phyloP scores from a whole-genome alignment of 1,139 yeast genomes.

The Yamadazyma sp. region DNA sequence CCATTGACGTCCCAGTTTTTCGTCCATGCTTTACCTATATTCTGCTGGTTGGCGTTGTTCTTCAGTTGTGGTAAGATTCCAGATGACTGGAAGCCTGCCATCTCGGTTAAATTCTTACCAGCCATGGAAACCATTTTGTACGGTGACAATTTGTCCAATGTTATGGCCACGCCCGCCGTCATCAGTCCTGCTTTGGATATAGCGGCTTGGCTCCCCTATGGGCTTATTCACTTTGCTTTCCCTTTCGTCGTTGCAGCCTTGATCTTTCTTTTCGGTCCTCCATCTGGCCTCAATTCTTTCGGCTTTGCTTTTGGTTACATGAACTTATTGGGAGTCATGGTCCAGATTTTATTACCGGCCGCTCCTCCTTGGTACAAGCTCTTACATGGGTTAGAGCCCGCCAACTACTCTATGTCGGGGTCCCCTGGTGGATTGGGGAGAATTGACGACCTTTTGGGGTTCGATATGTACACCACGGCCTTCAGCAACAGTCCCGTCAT shows the following conservation, averaged over 20 bases:
- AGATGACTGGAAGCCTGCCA: constrained; percentile 78
- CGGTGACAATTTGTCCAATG: constrained; percentile 89
- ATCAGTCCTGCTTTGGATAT: constrained; percentile 71
- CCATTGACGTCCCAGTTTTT: constrained; percentile 88
- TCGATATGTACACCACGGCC: constrained; percentile 83
- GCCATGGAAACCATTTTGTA: constrained; percentile 91
- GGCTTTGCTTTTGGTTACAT: constrained; percentile 98
- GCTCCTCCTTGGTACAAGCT: constrained; percentile 99
- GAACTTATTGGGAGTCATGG: constrained; percentile 81
- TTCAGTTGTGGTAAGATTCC: constrained; percentile 81
- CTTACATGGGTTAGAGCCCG: constrained; percentile 82
- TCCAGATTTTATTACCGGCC: constrained; percentile 84
- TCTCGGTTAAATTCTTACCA: constrained; percentile 86
- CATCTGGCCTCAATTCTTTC: constrained; percentile 80
- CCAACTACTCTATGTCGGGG: constrained; percentile 89
- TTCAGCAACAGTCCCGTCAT: constrained; percentile 89
- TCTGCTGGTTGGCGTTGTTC: constrained; percentile 85
- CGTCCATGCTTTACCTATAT: constrained; percentile 79
- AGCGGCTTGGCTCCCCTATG: constrained; percentile 95
- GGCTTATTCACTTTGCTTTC: constrained; percentile 81
- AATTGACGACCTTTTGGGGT: constrained; percentile 76
- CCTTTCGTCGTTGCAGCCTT: constrained; percentile 86
- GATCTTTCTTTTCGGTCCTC: constrained; percentile 88
- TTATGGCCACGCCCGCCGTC: constrained; percentile 77
- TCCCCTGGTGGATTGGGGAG: constrained; percentile 96